phyloP scores from a whole-genome alignment of 306 rosid species.

The Lagenaria siceraria region DNA sequence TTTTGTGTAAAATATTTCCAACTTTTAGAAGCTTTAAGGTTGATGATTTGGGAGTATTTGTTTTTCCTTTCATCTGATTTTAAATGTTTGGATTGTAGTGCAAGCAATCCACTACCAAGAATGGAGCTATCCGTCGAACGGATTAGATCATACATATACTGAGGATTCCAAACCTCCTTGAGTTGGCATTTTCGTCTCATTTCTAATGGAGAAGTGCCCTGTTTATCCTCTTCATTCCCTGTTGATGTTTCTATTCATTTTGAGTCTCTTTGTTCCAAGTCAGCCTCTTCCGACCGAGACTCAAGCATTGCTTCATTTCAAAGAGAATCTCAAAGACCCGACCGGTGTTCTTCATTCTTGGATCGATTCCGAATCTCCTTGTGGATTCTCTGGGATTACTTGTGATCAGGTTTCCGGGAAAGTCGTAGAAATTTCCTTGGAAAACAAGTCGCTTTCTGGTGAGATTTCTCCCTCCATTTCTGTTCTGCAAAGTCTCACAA shows the following conservation, averaged over 20 bases:
- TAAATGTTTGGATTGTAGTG: neutral
- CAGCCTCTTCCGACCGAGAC: slow-evolving; percentile 32
- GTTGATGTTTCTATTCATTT: slow-evolving; percentile 12
- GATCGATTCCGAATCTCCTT: slow-evolving; percentile 45
- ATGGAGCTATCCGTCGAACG: neutral
- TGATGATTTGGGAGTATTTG: neutral
- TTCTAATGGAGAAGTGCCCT: neutral
- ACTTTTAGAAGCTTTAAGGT: neutral
- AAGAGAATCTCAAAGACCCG: slow-evolving; percentile 57
- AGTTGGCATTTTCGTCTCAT: neutral
- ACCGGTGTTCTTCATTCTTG: slow-evolving; percentile 41
- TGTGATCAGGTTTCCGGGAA: slow-evolving; percentile 39
- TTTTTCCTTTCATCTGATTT: neutral
- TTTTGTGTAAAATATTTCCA: neutral
- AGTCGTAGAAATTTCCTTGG: slow-evolving; percentile 50
- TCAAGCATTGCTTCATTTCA: slow-evolving; percentile 52
- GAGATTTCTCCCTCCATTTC: slow-evolving; percentile 48
- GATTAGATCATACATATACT: neutral
- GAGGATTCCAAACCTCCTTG: neutral
- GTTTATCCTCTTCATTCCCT: slow-evolving; percentile 13
- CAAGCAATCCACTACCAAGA: neutral
- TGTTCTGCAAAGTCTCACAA: slow-evolving; percentile 33
- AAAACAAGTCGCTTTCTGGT: slow-evolving; percentile 54
- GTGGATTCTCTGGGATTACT: slow-evolving; percentile 49
- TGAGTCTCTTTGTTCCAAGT: slow-evolving; percentile 23